phyloP scores from a whole-genome alignment of 2,329 filamentous ascomycete genomes.

The Colletotrichum eremochloae region DNA sequence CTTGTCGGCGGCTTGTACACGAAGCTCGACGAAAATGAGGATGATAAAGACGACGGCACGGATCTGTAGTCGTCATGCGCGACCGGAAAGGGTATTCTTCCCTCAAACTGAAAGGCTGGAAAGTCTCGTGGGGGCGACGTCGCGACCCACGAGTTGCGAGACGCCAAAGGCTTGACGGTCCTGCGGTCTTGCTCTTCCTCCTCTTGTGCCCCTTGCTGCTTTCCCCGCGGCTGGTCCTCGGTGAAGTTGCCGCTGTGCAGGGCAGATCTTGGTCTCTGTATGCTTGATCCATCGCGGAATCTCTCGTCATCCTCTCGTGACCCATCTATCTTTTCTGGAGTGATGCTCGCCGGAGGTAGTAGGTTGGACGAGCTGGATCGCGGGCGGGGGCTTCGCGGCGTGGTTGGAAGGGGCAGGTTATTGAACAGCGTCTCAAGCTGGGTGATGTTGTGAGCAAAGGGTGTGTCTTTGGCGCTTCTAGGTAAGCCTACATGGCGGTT shows the following conservation, averaged over 20 bases:
- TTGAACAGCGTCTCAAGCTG: constrained; percentile 56
- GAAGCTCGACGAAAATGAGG: constrained; percentile 83
- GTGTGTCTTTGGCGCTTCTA: constrained; percentile 8
- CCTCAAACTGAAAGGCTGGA: constrained; percentile 60
- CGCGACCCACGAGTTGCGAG: constrained; percentile 60
- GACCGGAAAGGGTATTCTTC: constrained; percentile 49
- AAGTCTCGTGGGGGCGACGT: constrained; percentile 70
- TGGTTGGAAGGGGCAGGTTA: constrained; percentile 51
- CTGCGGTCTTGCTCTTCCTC: constrained; percentile 18
- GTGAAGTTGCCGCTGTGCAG: constrained; percentile 78
- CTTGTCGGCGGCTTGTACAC: constrained; percentile 91
- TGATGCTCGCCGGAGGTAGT: constrained; percentile 62
- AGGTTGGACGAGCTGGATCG: constrained; percentile 56
- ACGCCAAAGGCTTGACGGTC: constrained; percentile 37
- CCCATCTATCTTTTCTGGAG: constrained; percentile 57
- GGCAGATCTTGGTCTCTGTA: constrained; percentile 86
- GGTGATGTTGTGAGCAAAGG: constrained; percentile 22
- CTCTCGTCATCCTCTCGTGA: constrained; percentile 54
- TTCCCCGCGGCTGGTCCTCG: constrained; percentile 44
- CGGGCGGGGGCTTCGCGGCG: constrained; percentile 53
- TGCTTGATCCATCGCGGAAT: constrained; percentile 70
- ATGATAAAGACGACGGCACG: constrained; percentile 73
- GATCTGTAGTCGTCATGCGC: constrained; percentile 56
- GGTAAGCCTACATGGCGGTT: constrained; percentile 68
- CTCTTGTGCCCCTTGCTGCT: constrained; percentile 21